Base-by-base conservation (phyloP, 495 filamentous ascomycete genomes). In the Beverwykella pulmonaria region DNA sequence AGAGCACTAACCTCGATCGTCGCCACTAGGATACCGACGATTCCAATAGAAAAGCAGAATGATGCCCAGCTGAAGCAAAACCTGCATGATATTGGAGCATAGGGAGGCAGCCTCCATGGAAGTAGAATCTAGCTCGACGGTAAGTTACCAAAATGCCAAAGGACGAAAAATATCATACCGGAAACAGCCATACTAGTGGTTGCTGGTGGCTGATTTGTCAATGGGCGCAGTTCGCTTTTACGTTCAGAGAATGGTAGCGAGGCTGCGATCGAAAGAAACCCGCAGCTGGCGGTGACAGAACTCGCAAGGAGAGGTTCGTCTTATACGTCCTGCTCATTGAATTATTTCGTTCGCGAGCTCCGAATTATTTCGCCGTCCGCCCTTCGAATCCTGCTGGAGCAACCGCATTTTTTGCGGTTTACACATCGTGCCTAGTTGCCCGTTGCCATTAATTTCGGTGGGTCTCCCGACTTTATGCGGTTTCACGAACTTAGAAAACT, bases 11-110 rank as follows among this genome's bases (percentile, higher is more conserved):
- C 17, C 44, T 48, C 15, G 44, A 48, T 48, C 44, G 17, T 48
- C 44, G 44, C 44, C 44, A 48, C 44, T 23, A 48, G 44, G 44
- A 48, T 48, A 48, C 15, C 44, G 44, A 48, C 44, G 44, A 48
- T 17, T 23, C 44, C 44, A 48, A 17, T 19, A 48, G 44, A 48
- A 48, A 48, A 48, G 22, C 17, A 48, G 44, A 48, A 48, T 48
- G 44, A 48, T 48, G 44, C 44, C 44, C 22, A 48, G 44, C 44
- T 48, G 44, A 48, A 48, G 44, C 22, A 48, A 5, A 48, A 48
- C 44, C 44, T 48, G 44, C 44, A 48, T 48, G 22, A 48, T 48
- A 48, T 48, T 48, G 44, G 44, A 48, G 44, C 44, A 48, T 17
- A 48, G 22, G 22, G 44, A 48, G 44, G 44, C 44, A 48, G 22